Conservation (phyloP, 2,329 filamentous ascomycete genomes). For the Fusarium udum region DNA sequence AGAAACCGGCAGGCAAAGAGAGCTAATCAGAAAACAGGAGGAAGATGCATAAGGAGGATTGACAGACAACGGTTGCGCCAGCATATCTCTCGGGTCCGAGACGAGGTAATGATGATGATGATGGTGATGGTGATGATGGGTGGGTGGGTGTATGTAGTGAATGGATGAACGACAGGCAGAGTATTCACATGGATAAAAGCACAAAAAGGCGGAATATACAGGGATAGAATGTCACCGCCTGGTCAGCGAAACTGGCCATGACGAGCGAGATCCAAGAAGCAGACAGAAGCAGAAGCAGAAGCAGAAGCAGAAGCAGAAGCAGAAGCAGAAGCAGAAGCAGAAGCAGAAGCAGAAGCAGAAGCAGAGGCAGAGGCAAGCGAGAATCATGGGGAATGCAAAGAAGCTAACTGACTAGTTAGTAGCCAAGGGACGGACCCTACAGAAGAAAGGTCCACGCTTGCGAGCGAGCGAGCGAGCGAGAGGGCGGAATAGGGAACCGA, state of each 20-base stretch:
- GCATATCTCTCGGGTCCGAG: conserved; percentile 14
- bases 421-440: conserved; percentile 5
- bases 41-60: background rate
- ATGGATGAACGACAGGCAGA: background rate
- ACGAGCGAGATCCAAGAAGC: conserved; percentile 1
- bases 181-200: background rate
- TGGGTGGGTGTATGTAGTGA: background rate
- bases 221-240: conserved; percentile 28
- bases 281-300: background rate
- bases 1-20: background rate
- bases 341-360: background rate
- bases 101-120: background rate
- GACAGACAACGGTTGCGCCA: conserved; percentile 5
- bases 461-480: background rate
- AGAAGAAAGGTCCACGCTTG: conserved; percentile 11
- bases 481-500: conserved; percentile 36
- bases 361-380: conserved; percentile 15
- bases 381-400: conserved; percentile 28
- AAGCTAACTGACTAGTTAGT: background rate
- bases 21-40: conserved; percentile 1
- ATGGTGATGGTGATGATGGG: background rate
- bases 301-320: background rate
- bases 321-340: background rate
- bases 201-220: conserved; percentile 13
- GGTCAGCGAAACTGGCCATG: conserved; percentile 15